A percentile compares a stretch with the other conserved stretches of the same genome.
Conservation (phyloP, 192 early-diverging fungal genomes). For the Neocallimastix lanati region DNA sequence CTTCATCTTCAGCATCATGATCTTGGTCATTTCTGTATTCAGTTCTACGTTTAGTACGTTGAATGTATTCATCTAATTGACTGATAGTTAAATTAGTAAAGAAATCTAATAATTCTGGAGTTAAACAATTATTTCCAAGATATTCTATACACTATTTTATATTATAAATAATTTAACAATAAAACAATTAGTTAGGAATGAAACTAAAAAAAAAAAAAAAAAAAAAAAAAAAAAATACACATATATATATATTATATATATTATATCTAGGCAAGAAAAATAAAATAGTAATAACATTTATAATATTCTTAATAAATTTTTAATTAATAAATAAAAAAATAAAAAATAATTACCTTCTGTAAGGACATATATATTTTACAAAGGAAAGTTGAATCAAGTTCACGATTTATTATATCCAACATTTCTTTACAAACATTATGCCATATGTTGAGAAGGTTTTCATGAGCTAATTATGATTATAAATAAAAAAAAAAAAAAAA, state of each 20-base stretch:
- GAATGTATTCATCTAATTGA: slow-evolving; percentile 60
- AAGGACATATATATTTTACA: slow-evolving; percentile 62
- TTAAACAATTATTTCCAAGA: slow-evolving; percentile 46
- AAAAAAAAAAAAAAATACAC: no score
- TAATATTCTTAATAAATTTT: no score
- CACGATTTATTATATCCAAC: slow-evolving; percentile 54
- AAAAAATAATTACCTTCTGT: slow-evolving; percentile 7
- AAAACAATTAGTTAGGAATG: no score
- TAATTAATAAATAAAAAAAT: no score
- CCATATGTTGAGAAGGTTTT: slow-evolving; percentile 52
- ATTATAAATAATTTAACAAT: no score
- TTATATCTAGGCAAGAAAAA: no score
- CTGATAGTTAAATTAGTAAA: slow-evolving; percentile 46
- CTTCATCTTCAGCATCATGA: slow-evolving; percentile 86
- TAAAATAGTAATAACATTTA: no score
- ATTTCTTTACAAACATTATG: slow-evolving; percentile 51
- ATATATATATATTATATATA: no score
- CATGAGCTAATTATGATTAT: slow-evolving; percentile 8
- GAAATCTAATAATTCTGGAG: slow-evolving; percentile 37
- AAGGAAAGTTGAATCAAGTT: slow-evolving; percentile 65
- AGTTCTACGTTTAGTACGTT: slow-evolving; percentile 54
- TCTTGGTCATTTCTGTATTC: slow-evolving; percentile 54
- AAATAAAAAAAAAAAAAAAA: no score
- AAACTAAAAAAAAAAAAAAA: no score
- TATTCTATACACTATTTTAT: slow-evolving; percentile 43